Evolutionary conservation across 176 grass and related monocot species (phyloP).

Genomic region (Oryza glaberrima): DNA sequence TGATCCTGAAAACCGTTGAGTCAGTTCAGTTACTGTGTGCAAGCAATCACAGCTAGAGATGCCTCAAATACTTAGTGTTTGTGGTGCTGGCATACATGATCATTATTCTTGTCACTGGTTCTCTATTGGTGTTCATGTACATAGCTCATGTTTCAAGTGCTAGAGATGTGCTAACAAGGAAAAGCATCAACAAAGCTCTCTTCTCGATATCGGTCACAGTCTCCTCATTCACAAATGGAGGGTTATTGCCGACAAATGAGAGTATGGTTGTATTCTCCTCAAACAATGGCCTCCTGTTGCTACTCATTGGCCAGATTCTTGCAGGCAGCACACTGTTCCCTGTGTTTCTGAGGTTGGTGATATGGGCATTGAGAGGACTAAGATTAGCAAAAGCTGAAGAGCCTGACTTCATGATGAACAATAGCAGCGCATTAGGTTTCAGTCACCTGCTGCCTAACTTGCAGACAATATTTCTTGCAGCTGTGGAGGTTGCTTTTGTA

Average conservation of each 20-base stretch:
- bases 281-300: conserved; percentile 60
- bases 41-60: conserved; percentile 31
- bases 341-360: conserved; percentile 52
- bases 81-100: conserved; percentile 48
- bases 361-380: conserved; percentile 37
- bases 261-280: conserved; percentile 72
- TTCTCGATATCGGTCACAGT: conserved; percentile 51
- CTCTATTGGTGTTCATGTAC: conserved; percentile 50
- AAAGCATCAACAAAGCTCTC: conserved; percentile 49
- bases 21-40: conserved; percentile 18
- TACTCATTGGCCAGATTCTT: conserved; percentile 61
- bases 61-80: conserved; percentile 43
- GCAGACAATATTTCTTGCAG: conserved; percentile 31
- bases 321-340: conserved; percentile 68
- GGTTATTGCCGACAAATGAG: conserved; percentile 72
- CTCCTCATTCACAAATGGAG: conserved; percentile 82
- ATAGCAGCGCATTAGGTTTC: conserved; percentile 30
- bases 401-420: conserved; percentile 34
- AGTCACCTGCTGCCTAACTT: conserved; percentile 31
- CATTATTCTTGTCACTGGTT: conserved; percentile 42
- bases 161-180: conserved; percentile 55
- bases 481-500: conserved; percentile 38
- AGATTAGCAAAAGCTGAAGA: conserved; percentile 19
- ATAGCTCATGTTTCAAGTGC: conserved; percentile 55
- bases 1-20: conserved; percentile 8